Base-by-base conservation (phyloP, 176 grass and related monocot genomes). In the Hsuehochloa calcarea region DNA sequence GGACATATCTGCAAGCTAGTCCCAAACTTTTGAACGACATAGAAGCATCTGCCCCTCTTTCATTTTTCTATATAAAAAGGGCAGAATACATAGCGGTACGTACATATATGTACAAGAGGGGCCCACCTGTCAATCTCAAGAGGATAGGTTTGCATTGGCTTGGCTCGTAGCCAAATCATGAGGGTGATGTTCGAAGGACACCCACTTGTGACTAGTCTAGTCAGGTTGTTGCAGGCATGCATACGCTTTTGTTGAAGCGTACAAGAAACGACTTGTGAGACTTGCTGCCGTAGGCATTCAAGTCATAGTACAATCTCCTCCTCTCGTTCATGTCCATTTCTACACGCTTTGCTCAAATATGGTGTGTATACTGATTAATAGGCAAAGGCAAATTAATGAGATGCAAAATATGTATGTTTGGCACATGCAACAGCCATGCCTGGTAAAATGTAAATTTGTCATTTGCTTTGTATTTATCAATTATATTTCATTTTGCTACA, bases 221-320 rank as follows among this genome's bases (percentile, higher is more conserved):
- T 34, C 74, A 65, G 34, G 61, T 3, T 11, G 81, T 73, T 79
- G 68, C 75, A 54, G 51, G 37, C 62, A 84, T n/a, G 10, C 69
- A 19, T 8, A 6, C 22, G 63, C 13, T 15, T 59, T 60, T 60
- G 82, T 12, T 41, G 49, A 89, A 52, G 82, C 62, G 87, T 89
- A 41, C 41, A 89, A 58, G 87, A 44, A 81, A 85, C 70, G 61
- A 58, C 61, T 74, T 77, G 76, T 82, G 80, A 69, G 69, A 46
- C 60, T 73, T 76, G 75, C 88, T 61, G 67, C 56, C 47, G 19
- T 45, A 23, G 20, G 40, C 68, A 25, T 23, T 45, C 20, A 45
- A 27, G 68, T 72, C 47, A 22, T 26, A 27, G 37, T 72, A 61
- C 44, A 1, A 10, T 37, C 40, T 35, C 38, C 10, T 14, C 56